A percentile compares a stretch with the other conserved stretches of the same genome.
phyloP scores from a whole-genome alignment of 345 rosid genomes.

The Acer negundo region DNA sequence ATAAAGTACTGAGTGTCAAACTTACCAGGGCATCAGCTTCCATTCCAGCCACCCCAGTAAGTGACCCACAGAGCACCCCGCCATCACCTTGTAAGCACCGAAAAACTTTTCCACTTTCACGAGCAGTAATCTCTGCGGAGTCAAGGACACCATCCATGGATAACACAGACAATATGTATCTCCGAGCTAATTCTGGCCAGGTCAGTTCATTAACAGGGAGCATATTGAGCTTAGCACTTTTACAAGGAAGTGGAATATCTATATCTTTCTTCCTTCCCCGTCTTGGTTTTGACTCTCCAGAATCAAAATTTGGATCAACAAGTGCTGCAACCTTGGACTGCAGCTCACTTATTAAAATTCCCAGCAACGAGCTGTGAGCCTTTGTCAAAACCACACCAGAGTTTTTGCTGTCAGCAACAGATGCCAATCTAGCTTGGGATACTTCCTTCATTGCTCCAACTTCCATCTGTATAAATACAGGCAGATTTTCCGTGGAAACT shows the following conservation, averaged over 20 bases:
- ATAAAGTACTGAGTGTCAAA: slow-evolving; percentile 20
- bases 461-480: slow-evolving; percentile 46
- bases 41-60: slow-evolving; percentile 91
- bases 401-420: slow-evolving; percentile 40
- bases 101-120: slow-evolving; percentile 84
- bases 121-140: slow-evolving; percentile 73
- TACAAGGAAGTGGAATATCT: slow-evolving; percentile 54
- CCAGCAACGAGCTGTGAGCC: slow-evolving; percentile 67
- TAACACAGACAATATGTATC: slow-evolving; percentile 75
- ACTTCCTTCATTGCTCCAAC: slow-evolving; percentile 39
- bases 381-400: slow-evolving; percentile 57
- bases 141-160: slow-evolving; percentile 90
- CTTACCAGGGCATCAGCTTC: slow-evolving; percentile 98
- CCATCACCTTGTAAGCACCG: slow-evolving; percentile 99
- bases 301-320: slow-evolving; percentile 88
- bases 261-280: slow-evolving; percentile 84
- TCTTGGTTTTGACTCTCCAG: slow-evolving; percentile 76
- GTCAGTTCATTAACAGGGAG: slow-evolving; percentile 88
- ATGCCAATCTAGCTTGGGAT: slow-evolving; percentile 35
- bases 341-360: slow-evolving; percentile 76
- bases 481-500: slow-evolving; percentile 31
- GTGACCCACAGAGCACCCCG: slow-evolving; percentile 92
- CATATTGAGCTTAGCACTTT: slow-evolving; percentile 68
- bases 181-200: slow-evolving; percentile 95
- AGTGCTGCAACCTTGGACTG: slow-evolving; percentile 89